Percentiles rank a stretch among this genome's conserved stretches.
Conservation (phyloP, 2,329 filamentous ascomycete species). For the Colletotrichum neosansevieriae region DNA sequence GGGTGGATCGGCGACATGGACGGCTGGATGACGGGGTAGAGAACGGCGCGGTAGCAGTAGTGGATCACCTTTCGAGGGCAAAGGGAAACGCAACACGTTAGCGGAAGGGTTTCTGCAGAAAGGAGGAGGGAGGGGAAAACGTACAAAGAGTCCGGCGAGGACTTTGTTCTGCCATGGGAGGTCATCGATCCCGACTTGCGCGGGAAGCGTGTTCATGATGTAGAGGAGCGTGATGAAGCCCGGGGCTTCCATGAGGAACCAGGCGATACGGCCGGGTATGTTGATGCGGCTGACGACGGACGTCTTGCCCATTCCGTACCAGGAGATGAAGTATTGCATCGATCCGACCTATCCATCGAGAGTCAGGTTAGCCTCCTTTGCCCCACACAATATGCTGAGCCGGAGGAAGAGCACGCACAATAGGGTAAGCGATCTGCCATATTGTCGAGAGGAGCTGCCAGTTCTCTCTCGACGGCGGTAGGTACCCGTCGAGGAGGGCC, state of each 20-base stretch:
- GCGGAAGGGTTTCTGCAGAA: too few species aligned
- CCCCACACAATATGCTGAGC: too few species aligned
- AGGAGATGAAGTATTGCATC: constrained; percentile 80
- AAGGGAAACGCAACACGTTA: not conserved
- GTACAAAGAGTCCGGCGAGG: constrained; percentile 75
- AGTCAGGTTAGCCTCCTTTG: not conserved
- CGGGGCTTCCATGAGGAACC: constrained; percentile 88
- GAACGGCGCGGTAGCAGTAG: constrained; percentile 89
- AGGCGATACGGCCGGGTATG: constrained; percentile 87
- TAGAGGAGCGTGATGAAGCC: constrained; percentile 84
- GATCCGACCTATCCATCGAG: constrained; percentile 69
- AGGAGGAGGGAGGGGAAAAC: constrained; percentile 42
- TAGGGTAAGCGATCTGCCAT: constrained; percentile 66
- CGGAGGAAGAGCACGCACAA: constrained; percentile 54
- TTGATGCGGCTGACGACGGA: constrained; percentile 81
- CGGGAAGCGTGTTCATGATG: constrained; percentile 77
- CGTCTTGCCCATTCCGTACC: constrained; percentile 94
- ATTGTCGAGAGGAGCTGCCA: constrained; percentile 64
- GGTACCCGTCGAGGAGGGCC: constrained; percentile 65
- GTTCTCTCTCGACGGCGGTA: constrained; percentile 69
- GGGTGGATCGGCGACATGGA: constrained; percentile 92
- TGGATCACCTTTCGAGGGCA: constrained; percentile 72
- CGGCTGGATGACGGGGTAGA: constrained; percentile 85
- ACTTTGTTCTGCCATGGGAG: constrained; percentile 84
- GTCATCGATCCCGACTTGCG: constrained; percentile 65